A percentile compares a stretch with the other conserved stretches of the same genome.
Conservation (phyloP, 106 monocot species). For the Hemerocallis citrina region DNA sequence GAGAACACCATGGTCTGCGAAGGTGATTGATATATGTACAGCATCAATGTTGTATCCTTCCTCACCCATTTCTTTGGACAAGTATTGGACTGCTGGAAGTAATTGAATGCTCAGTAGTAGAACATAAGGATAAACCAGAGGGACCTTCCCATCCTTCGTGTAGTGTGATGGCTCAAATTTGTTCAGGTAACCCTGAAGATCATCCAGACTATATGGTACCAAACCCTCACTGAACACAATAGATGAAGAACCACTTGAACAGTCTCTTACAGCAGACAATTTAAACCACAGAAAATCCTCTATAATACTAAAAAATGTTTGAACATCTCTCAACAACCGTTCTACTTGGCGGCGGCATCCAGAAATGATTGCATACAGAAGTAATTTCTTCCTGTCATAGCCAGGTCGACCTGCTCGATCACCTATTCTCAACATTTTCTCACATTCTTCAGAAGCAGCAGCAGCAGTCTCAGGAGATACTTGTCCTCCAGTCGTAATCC, state of each 20-base stretch:
- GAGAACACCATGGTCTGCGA: conserved; percentile 81
- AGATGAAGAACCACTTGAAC: conserved; percentile 43
- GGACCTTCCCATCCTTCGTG: conserved; percentile 97
- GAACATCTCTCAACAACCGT: conserved; percentile 64
- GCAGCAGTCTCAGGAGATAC: conserved; percentile 74
- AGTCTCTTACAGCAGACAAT: conserved; percentile 67
- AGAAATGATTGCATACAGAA: conserved; percentile 87
- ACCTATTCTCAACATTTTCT: conserved; percentile 81
- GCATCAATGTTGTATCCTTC: conserved; percentile 89
- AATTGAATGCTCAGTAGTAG: conserved; percentile 91
- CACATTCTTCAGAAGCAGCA: conserved; percentile 95
- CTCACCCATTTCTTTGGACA: conserved; percentile 85
- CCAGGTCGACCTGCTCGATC: conserved; percentile 91
- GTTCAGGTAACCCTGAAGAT: conserved; percentile 90
- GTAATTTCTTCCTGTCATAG: conserved; percentile 89
- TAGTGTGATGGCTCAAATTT: conserved; percentile 91
- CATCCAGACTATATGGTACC: conserved; percentile 81
- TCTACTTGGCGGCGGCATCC: conserved; percentile 83
- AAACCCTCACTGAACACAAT: conserved; percentile 69
- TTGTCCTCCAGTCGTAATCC: conserved; percentile 75
- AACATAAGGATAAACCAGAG: conserved; percentile 91
- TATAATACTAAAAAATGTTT: conserved; percentile 83
- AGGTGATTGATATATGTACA: conserved; percentile 77
- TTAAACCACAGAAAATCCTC: conserved; percentile 99
- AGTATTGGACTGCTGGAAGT: conserved; percentile 73